Conservation (phyloP, 2,329 filamentous ascomycete genomes). For the Dothideomycetidae sp. region DNA sequence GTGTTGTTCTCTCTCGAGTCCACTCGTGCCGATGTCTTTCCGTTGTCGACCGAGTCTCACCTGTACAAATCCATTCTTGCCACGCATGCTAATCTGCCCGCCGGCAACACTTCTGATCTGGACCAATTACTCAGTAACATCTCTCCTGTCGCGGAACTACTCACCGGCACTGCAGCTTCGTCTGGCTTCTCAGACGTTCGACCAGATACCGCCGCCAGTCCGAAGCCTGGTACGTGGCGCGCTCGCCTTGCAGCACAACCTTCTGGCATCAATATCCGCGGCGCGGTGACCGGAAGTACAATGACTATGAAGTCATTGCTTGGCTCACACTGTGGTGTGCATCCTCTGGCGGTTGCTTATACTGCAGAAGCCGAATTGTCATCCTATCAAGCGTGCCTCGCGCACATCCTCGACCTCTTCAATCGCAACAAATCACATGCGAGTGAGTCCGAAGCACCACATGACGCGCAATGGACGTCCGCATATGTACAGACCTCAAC, state of each 20-base stretch:
- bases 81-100: background rate
- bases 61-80: conserved; percentile 23
- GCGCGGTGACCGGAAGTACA: conserved; percentile 26
- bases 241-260: background rate
- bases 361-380: conserved; percentile 23
- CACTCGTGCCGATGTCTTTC: conserved; percentile 29
- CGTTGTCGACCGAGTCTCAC: conserved; percentile 23
- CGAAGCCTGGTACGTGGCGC: background rate
- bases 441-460: conserved; percentile 1
- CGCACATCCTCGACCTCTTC: conserved; percentile 26
- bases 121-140: background rate
- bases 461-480: background rate
- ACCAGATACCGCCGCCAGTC: background rate
- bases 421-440: conserved; percentile 19
- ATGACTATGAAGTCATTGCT: conserved; percentile 28
- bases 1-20: conserved; percentile 28
- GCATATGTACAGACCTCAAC: conserved; percentile 26
- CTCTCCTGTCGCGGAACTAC: background rate
- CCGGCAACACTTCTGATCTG: background rate
- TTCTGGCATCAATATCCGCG: conserved; percentile 13
- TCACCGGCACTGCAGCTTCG: background rate
- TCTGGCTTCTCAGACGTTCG: background rate
- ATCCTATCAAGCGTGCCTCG: conserved; percentile 29
- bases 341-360: conserved; percentile 27
- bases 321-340: conserved; percentile 27